phyloP scores from a whole-genome alignment of 1,139 yeast species.

The Candida gigantensis region DNA sequence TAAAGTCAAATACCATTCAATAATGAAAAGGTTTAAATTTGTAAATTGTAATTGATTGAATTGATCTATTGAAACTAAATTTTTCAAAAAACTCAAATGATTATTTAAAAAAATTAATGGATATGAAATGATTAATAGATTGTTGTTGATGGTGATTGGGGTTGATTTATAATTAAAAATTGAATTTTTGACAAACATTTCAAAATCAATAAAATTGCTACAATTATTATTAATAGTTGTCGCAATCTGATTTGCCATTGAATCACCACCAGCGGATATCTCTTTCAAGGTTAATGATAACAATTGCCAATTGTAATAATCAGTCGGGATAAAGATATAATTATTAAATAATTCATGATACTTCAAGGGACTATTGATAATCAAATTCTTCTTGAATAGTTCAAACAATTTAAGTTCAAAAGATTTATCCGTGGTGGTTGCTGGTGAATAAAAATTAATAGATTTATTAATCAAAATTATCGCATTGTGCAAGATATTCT shows the following conservation, averaged over 20 bases:
- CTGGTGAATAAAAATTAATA: constrained; percentile 25
- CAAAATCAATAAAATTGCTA: constrained; percentile 14
- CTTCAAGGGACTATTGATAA: constrained; percentile 46
- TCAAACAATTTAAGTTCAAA: constrained; percentile 25
- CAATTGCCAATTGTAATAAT: constrained; percentile 42
- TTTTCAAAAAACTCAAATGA: constrained; percentile 15
- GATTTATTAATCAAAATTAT: constrained; percentile 48
- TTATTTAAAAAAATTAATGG: constrained; percentile 38
- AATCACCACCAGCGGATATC: no score
- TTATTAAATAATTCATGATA: constrained; percentile 46
- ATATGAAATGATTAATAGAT: constrained; percentile 44
- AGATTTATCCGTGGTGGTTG: background rate
- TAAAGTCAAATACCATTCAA: constrained; percentile 45
- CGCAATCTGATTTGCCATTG: no score
- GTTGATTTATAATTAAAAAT: constrained; percentile 24
- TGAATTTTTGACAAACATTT: constrained; percentile 15
- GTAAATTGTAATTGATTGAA: constrained; percentile 17
- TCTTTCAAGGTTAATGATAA: constrained; percentile 43
- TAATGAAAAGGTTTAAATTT: constrained; percentile 24
- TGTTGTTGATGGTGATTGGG: constrained; percentile 37
- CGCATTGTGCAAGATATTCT: constrained; percentile 47
- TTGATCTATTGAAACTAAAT: constrained; percentile 19
- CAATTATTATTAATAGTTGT: constrained; percentile 4
- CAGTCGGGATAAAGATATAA: constrained; percentile 41
- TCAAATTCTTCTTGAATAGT: constrained; percentile 43